phyloP scores from a whole-genome alignment of 192 early-diverging fungal genomes.

The Podila epigama region DNA sequence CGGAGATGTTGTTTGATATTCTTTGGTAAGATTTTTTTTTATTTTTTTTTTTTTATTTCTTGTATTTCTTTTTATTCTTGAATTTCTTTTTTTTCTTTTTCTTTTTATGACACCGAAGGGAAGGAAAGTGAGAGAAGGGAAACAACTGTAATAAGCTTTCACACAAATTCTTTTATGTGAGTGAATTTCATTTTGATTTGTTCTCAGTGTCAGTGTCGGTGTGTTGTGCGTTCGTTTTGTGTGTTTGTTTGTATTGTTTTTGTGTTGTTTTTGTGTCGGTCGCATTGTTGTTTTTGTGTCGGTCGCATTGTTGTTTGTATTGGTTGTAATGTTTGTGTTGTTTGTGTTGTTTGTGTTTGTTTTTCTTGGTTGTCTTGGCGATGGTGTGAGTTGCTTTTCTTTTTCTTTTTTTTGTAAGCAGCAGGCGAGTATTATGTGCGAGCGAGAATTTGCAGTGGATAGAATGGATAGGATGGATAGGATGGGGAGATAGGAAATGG shows the following conservation, averaged over 20 bases:
- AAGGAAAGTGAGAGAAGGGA: too few relatives aligned
- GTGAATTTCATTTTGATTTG: too few relatives aligned
- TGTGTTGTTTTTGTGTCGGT: conserved; percentile 1
- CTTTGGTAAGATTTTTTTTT: conserved; percentile 24
- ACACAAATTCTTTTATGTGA: too few relatives aligned
- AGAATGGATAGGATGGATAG: too few relatives aligned
- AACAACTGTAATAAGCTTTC: too few relatives aligned
- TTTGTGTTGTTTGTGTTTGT: background rate
- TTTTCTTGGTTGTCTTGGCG: background rate
- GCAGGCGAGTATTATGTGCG: too few relatives aligned
- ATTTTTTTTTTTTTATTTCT: background rate
- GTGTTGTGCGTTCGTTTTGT: background rate
- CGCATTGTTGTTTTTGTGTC: background rate
- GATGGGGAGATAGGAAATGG: too few relatives aligned
- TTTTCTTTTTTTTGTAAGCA: background rate
- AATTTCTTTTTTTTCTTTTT: background rate
- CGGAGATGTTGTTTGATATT: conserved; percentile 27
- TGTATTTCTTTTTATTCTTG: background rate
- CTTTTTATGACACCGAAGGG: too few relatives aligned
- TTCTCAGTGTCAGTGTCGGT: too few relatives aligned
- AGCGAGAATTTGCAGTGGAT: too few relatives aligned
- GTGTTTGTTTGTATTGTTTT: background rate
- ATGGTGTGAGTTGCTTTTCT: background rate
- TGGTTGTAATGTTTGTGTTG: background rate
- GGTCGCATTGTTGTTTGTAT: too few relatives aligned